Base-by-base conservation (phyloP, 1,139 yeast genomes). In the Sugiyamaella paludigena region DNA sequence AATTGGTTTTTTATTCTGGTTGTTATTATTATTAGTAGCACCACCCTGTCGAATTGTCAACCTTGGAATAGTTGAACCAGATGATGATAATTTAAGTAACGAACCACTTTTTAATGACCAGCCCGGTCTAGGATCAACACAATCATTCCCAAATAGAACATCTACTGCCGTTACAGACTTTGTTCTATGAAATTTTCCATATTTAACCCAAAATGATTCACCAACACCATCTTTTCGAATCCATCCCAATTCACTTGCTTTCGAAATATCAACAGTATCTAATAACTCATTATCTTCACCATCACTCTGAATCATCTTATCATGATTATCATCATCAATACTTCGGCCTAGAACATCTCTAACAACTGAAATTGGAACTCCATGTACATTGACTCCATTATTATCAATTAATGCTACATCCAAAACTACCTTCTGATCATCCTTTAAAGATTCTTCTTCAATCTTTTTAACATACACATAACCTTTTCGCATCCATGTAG, bases 41-140 rank as follows among this genome's bases (percentile, higher is more conserved):
- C 56, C 68, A 45, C 59, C 81, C 53, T 43, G 70, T 15, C 65
- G 64, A 60, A 49, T 72, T 61, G 71, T 60, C 10, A 72, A 24
- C 10, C 71, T 55, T 1, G 73, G 73, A 12, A 33, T 27, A 2
- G 48, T 24, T 9, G 29, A 11, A 27, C 55, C 54, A 1, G 63
- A 58, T 35, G 45, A 36, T 36, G 50, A 43, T 50, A 39, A 46
- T 27, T 54, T 9, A 31, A 45, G 45, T n/a, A 64, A 67, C 40
- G 57, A 75, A 53, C 53, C 67, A 38, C 55, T 58, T 12, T 74
- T 36, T 27, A 84, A 60, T 0, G 66, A 58, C 96, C 96, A 89
- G 43, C 79, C 78, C 0, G 80, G 79, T 50, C 96, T 72, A 1
- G 96, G 95, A 47, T 88, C 95, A 3, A 76, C 80, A 0, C 87